A percentile compares a stretch with the other conserved stretches of the same genome.
Evolutionary conservation across 129 eudicot genomes (phyloP).

Genomic region (Centella asiatica): DNA sequence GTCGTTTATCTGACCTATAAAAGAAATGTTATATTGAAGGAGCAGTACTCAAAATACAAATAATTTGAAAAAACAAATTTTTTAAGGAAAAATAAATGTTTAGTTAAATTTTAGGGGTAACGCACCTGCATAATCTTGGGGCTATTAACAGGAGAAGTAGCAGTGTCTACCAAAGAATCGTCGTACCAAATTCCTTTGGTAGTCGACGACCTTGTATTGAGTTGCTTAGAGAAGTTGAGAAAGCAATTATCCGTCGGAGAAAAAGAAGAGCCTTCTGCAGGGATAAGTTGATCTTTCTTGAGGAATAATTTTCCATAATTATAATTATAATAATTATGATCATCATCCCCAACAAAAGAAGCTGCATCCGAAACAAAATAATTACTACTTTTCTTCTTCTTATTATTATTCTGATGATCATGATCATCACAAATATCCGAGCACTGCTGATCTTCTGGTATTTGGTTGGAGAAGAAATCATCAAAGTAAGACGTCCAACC

Average conservation of each 20-base stretch:
- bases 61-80: no score
- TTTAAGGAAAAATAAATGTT: no score
- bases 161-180: slow-evolving; percentile 76
- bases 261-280: no score
- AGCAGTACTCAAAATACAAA: no score
- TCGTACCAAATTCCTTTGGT: slow-evolving; percentile 34
- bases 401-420: no score
- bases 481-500: slow-evolving; percentile 78
- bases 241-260: background rate
- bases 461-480: slow-evolving; percentile 47
- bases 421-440: no score
- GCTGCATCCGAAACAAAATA: slow-evolving; percentile 58
- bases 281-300: slow-evolving; percentile 1
- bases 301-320: no score
- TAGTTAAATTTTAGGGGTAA: background rate
- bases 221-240: slow-evolving; percentile 29
- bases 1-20: no score
- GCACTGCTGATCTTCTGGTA: background rate
- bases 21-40: no score
- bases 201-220: slow-evolving; percentile 42
- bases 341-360: slow-evolving; percentile 21
- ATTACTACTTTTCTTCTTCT: no score
- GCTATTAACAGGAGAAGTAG: slow-evolving; percentile 80
- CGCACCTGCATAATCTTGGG: slow-evolving; percentile 46
- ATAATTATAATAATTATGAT: no score